Conservation (phyloP, 2,329 filamentous ascomycete genomes). For the Pseudopyricularia javanii region DNA sequence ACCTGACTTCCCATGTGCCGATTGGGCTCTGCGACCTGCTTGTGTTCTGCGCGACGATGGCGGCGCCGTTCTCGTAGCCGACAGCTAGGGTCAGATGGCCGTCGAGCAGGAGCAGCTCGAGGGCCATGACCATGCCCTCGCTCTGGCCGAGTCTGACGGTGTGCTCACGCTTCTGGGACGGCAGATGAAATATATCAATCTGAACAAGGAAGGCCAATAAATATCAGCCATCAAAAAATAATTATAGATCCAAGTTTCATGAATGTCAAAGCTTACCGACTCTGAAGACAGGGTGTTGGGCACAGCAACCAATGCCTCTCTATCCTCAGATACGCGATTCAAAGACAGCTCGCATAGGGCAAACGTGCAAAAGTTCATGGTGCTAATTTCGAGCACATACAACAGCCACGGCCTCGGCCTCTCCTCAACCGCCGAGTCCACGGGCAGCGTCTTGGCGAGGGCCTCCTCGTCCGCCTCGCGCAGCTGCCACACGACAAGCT, state of each 20-base stretch:
- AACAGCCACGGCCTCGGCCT: slow-evolving; percentile 71
- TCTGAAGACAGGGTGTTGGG: slow-evolving; percentile 67
- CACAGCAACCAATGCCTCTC: slow-evolving; percentile 54
- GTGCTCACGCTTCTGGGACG: slow-evolving; percentile 57
- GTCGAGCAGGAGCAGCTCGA: slow-evolving; percentile 42
- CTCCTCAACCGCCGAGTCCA: slow-evolving; percentile 41
- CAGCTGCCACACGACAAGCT: slow-evolving; percentile 74
- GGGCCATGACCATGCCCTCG: slow-evolving; percentile 80
- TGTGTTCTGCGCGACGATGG: slow-evolving; percentile 48
- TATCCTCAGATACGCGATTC: slow-evolving; percentile 9
- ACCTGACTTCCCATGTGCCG: slow-evolving; percentile 37
- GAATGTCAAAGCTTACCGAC: slow-evolving; percentile 33
- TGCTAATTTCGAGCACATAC: slow-evolving; percentile 74
- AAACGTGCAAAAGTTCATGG: slow-evolving; percentile 91
- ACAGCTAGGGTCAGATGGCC: slow-evolving; percentile 48
- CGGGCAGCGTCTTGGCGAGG: slow-evolving; percentile 58
- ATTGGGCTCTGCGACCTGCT: slow-evolving; percentile 11
- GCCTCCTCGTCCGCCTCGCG: slow-evolving; percentile 43
- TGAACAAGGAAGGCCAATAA: slow-evolving; percentile 11
- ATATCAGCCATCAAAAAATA: slow-evolving; percentile 5
- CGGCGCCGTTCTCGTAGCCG: slow-evolving; percentile 78
- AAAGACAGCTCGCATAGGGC: slow-evolving; percentile 22
- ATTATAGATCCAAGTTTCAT: background rate
- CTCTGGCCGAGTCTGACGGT: slow-evolving; percentile 36
- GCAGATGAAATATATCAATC: slow-evolving; percentile 77